Conservation (phyloP, 23 red algal genomes). For the Gracilaria domingensis region DNA sequence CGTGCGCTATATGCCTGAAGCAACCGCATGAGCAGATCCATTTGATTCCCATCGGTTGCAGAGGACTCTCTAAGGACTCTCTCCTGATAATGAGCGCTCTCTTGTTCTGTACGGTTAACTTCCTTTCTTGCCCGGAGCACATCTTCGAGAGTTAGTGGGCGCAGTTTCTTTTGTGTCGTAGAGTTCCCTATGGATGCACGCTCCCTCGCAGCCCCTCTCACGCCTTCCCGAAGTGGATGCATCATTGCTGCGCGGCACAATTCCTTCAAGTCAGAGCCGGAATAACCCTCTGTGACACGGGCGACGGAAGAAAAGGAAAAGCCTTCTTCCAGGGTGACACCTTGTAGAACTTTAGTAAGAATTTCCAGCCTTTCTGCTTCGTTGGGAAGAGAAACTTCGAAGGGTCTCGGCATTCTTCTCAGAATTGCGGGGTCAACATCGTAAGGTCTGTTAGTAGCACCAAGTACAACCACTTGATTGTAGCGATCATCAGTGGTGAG, state of each 20-base stretch:
- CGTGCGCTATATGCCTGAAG: neutral
- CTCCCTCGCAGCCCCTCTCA: constrained; percentile 61
- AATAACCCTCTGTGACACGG: constrained; percentile 83
- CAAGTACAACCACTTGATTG: constrained; percentile 88
- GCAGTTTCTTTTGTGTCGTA: neutral
- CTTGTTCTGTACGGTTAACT: constrained; percentile 46
- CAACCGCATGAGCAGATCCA: constrained; percentile 28
- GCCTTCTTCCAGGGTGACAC: constrained; percentile 53
- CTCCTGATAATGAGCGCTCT: constrained; percentile 64
- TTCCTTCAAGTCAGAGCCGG: constrained; percentile 95
- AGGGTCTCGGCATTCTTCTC: constrained; percentile 89
- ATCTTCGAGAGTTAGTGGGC: constrained; percentile 65
- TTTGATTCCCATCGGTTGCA: neutral
- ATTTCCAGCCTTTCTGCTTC: constrained; percentile 74
- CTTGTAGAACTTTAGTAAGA: constrained; percentile 76
- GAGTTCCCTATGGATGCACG: constrained; percentile 19
- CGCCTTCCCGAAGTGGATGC: constrained; percentile 78
- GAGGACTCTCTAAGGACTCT: neutral
- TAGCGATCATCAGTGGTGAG: constrained; percentile 75
- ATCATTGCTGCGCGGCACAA: constrained; percentile 92
- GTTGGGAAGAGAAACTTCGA: constrained; percentile 88
- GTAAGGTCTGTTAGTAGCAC: constrained; percentile 96
- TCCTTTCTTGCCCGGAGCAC: constrained; percentile 65
- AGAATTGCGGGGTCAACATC: constrained; percentile 98
- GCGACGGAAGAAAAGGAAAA: constrained; percentile 69